Percentiles rank a stretch among this genome's conserved stretches.
Conservation (phyloP, 1,284 basidiomycete genomes). For the Apiotrichum brassicae region DNA sequence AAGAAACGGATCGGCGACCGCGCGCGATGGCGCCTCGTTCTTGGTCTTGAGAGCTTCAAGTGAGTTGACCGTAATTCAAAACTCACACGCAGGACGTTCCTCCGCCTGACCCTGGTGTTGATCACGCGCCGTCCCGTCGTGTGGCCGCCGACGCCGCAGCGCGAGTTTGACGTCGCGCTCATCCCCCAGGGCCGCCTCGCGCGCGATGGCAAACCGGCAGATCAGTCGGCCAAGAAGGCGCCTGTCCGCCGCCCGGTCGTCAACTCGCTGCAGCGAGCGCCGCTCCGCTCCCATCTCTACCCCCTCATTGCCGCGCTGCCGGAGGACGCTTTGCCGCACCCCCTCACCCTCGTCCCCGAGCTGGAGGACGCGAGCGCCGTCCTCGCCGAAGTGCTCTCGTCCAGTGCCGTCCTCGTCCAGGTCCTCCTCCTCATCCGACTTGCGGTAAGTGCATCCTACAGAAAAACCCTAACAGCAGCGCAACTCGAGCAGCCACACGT, state of each 20-base stretch:
- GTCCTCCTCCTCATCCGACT: constrained; percentile 50
- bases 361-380: constrained; percentile 24
- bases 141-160: constrained; percentile 69
- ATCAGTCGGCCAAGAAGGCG: constrained; percentile 16
- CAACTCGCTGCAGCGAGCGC: constrained; percentile 51
- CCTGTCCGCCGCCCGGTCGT: constrained; percentile 47
- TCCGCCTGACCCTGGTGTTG: constrained; percentile 63
- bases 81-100: constrained; percentile 54
- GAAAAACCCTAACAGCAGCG: background rate
- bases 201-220: background rate
- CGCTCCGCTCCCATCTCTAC: constrained; percentile 50
- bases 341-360: constrained; percentile 33
- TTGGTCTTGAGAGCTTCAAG: constrained; percentile 73
- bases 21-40: constrained; percentile 63
- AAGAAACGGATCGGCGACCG: constrained; percentile 54
- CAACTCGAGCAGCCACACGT: constrained; percentile 4
- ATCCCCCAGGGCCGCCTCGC: constrained; percentile 47
- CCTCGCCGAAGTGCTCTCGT: constrained; percentile 32
- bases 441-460: constrained; percentile 14
- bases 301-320: constrained; percentile 34
- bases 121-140: constrained; percentile 69
- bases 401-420: constrained; percentile 50
- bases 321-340: constrained; percentile 30
- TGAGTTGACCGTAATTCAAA: constrained; percentile 45
- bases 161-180: constrained; percentile 70